Base-by-base conservation (phyloP, 2,329 filamentous ascomycete genomes). In the Phialophora verrucosa region DNA sequence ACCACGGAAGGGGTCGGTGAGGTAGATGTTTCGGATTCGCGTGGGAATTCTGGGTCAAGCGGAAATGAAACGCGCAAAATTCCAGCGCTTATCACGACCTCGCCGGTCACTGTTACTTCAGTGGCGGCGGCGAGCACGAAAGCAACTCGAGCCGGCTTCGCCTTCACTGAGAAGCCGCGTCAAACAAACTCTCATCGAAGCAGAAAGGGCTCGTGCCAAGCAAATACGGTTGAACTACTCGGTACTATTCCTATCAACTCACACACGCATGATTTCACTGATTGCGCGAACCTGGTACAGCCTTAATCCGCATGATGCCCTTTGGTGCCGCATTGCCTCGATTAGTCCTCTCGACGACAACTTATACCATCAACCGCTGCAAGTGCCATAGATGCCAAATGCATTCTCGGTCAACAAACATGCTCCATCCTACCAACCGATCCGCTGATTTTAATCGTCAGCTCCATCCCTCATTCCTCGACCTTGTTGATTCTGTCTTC, bases 381-480 rank as follows among this genome's bases (percentile, higher is more conserved):
- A 53, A 25, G 49, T 7, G 23, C 27, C 23, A 53, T 23, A 35
- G 27, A 32, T 35, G 25, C 29, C 12, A 55, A 20, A n/a, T 8
- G 38, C 38, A 44, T 25, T 20, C 29, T 55, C 53, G 32, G 3
- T 55, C 20, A 53, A n/a, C 10, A 53, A 55, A n/a, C 25, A 11
- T 11, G 27, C 53, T 11, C 27, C 17, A n/a, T 55, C 53, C 53
- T 20, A 35, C 10, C 32, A 32, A 35, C 6, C 12, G 10, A 38
- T 32, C 10, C 38, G 14, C 12, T 5, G 20, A 42, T 5, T 61
- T 51, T 25, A 61, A 42, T 59, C 60, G 58, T 59, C 64, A 20
- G 49, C 44, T 10, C 55, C 57, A 29, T 67, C 60, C 31, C 66
- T 27, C 27, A 55, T 61, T 35, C 68, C 64, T 60, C 64, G 27